A percentile compares a stretch with the other conserved stretches of the same genome.
Conservation (phyloP, 2,329 filamentous ascomycete species). For the Fusarium sp. region DNA sequence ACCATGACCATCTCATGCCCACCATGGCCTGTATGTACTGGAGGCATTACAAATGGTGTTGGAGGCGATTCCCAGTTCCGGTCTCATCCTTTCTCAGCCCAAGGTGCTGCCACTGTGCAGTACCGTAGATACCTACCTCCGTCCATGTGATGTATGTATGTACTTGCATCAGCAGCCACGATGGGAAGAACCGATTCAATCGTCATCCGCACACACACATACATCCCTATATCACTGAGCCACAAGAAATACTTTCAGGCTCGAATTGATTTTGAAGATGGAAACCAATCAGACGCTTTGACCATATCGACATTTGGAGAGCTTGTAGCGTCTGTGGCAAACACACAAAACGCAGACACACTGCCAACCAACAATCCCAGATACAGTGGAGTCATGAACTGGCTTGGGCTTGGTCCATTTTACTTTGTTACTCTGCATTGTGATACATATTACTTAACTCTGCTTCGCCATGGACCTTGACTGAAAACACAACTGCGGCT, state of each 20-base stretch:
- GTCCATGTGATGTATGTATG: background rate
- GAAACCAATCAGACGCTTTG: conserved; percentile 23
- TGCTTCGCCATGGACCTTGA: conserved; percentile 11
- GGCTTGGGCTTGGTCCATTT: conserved; percentile 14
- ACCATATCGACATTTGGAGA: conserved; percentile 16
- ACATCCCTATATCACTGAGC: background rate
- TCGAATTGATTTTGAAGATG: background rate
- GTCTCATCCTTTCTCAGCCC: conserved; percentile 14
- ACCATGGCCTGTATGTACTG: conserved; percentile 1
- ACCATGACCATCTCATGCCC: conserved; percentile 16
- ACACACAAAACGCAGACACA: conserved; percentile 9
- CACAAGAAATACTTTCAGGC: background rate
- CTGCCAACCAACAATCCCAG: conserved; percentile 1
- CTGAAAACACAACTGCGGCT: background rate
- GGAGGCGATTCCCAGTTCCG: conserved; percentile 3
- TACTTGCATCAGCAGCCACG: background rate
- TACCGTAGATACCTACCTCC: background rate
- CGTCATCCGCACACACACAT: background rate
- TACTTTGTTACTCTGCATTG: conserved; percentile 23
- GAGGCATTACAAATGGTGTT: conserved; percentile 33
- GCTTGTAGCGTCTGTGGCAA: conserved; percentile 24
- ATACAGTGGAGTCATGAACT: conserved; percentile 14
- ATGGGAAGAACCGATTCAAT: background rate
- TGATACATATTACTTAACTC: conserved; percentile 1
- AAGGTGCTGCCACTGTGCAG: background rate